phyloP scores from a whole-genome alignment of 805 yeast species.

The Saturnispora zaruensis region DNA sequence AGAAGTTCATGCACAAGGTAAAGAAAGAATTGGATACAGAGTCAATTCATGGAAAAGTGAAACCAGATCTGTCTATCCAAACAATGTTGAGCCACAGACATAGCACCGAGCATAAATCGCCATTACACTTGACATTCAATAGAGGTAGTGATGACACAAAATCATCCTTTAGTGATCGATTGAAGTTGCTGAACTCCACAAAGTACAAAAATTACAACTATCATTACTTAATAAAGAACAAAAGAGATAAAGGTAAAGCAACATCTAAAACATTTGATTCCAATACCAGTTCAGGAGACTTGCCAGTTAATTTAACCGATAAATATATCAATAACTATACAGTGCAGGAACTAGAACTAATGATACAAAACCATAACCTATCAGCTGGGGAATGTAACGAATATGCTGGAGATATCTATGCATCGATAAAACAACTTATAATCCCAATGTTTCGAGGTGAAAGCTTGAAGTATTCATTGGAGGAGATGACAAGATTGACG shows the following conservation, averaged over 20 bases:
- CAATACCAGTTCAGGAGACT: slow-evolving; percentile 9
- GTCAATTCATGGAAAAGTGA: neutral
- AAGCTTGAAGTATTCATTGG: slow-evolving; percentile 42
- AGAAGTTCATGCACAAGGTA: slow-evolving; percentile 20
- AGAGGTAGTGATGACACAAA: slow-evolving; percentile 23
- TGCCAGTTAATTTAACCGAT: neutral
- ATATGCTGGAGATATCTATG: slow-evolving; percentile 44
- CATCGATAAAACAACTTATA: slow-evolving; percentile 33
- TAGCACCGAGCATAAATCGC: slow-evolving; percentile 23
- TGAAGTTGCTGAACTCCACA: slow-evolving; percentile 12
- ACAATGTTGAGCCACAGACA: slow-evolving; percentile 3
- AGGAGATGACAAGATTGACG: slow-evolving; percentile 46
- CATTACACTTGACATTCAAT: slow-evolving; percentile 24
- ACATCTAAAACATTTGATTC: slow-evolving; percentile 31
- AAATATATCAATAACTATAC: slow-evolving; percentile 16
- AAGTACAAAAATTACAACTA: slow-evolving; percentile 26
- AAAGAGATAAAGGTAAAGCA: slow-evolving; percentile 28
- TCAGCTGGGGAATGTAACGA: slow-evolving; percentile 30
- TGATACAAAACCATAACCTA: slow-evolving; percentile 22
- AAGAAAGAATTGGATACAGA: slow-evolving; percentile 9
- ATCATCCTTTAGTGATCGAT: slow-evolving; percentile 12
- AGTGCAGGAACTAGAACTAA: slow-evolving; percentile 24
- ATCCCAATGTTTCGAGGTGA: slow-evolving; percentile 44
- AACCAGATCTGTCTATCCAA: slow-evolving; percentile 6
- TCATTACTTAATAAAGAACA: slow-evolving; percentile 22